These are phyloP conservation scores for Volvox reticuliferus DNA, from an alignment of 139 green algal species.

Conservation along the genomic window DNA sequence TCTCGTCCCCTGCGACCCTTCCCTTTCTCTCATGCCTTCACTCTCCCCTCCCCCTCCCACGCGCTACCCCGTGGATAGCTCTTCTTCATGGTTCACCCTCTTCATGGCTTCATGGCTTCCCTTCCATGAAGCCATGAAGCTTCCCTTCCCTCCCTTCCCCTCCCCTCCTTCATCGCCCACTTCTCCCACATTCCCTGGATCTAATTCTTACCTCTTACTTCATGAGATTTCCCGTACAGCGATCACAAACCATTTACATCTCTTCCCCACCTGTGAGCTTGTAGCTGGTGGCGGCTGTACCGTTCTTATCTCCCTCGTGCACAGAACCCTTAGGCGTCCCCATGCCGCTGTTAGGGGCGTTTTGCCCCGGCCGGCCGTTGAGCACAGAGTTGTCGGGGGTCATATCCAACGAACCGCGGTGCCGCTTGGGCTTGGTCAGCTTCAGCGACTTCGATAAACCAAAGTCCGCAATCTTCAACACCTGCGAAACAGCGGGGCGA, in stretches of 20 bases:
- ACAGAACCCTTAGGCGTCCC: conserved; percentile 18
- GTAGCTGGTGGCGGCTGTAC: conserved; percentile 44
- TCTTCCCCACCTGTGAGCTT: conserved; percentile 54
- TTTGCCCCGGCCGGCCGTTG: conserved; percentile 4
- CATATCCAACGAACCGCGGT: conserved; percentile 24
- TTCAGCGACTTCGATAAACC: conserved; percentile 90
- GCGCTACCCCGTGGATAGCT: too few species aligned
- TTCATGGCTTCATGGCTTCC: too few species aligned
- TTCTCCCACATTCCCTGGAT: not conserved
- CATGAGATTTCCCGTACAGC: not conserved
- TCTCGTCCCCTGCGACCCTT: too few species aligned
- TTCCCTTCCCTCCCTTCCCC: not conserved
- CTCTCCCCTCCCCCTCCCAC: too few species aligned
- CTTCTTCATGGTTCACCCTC: not conserved
- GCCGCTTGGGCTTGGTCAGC: conserved; percentile 54
- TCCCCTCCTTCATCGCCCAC: not conserved
- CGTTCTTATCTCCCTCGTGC: not conserved
- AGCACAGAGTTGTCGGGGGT: conserved; percentile 37
- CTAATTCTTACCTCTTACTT: not conserved
- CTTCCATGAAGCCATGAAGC: too few species aligned
- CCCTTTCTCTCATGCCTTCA: not conserved
- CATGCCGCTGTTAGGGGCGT: not conserved
- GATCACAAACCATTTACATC: too few species aligned
- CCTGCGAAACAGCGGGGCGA: not conserved
- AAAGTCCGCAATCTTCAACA: conserved; percentile 93